phyloP scores from a whole-genome alignment of 2,329 filamentous ascomycete species.

The Sclerotinia minor region DNA sequence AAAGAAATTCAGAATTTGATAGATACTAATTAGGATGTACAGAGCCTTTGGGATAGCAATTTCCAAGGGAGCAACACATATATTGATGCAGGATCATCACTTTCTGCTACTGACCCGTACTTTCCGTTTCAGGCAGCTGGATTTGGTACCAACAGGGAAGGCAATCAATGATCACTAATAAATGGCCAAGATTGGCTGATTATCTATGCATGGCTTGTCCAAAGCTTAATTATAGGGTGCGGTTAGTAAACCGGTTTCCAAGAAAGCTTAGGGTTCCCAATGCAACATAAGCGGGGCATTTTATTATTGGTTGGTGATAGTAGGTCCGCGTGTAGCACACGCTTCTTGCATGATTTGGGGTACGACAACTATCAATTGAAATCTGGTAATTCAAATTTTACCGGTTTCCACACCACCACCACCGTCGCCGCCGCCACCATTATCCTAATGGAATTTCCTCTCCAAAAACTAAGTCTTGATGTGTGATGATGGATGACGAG shows the following conservation, averaged over 20 bases:
- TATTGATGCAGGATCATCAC: neutral
- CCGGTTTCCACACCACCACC: neutral
- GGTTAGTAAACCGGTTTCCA: neutral
- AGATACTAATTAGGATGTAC: neutral
- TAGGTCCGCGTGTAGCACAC: neutral
- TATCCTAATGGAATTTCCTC: neutral
- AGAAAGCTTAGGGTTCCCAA: conserved; percentile 14
- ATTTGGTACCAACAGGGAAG: neutral
- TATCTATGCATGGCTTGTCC: neutral
- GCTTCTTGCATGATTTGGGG: conserved; percentile 1
- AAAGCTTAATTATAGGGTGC: conserved; percentile 21
- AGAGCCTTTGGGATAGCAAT: conserved; percentile 24
- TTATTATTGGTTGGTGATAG: conserved; percentile 13
- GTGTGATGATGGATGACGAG: conserved; percentile 2
- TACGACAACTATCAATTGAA: neutral
- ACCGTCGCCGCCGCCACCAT: neutral
- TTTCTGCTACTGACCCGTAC: conserved; percentile 7
- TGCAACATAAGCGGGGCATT: neutral
- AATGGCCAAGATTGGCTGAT: neutral
- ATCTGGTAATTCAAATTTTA: neutral
- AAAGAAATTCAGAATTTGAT: neutral
- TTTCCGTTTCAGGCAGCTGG: conserved; percentile 21
- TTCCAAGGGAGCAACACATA: conserved; percentile 14
- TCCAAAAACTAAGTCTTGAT: neutral
- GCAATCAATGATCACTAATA: conserved; percentile 2